Evolutionary conservation across 1,284 basidiomycete species (phyloP).

Genomic region (Ustilago nuda): DNA sequence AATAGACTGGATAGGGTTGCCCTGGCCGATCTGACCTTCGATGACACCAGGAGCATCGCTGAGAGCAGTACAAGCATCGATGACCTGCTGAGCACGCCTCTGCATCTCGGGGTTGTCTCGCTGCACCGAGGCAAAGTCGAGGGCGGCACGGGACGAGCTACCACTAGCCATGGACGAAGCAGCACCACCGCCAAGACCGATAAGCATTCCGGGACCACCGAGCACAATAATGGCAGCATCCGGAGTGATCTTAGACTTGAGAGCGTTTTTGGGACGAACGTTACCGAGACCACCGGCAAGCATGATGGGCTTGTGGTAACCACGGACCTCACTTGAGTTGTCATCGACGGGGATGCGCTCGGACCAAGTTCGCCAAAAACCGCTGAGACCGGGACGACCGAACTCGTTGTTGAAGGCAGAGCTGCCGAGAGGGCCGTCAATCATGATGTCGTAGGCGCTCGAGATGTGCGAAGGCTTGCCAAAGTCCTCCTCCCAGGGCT

Average conservation of each 20-base stretch:
- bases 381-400: constrained; percentile 82
- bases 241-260: constrained; percentile 63
- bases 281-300: constrained; percentile 96
- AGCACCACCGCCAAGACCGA: constrained; percentile 95
- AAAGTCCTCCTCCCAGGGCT: constrained; percentile 71
- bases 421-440: constrained; percentile 92
- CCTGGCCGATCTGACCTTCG: constrained; percentile 41
- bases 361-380: constrained; percentile 69
- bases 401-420: constrained; percentile 99
- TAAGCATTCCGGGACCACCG: constrained; percentile 96
- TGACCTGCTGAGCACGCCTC: constrained; percentile 94
- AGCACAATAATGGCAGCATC: constrained; percentile 79
- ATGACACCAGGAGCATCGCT: constrained; percentile 44
- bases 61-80: constrained; percentile 76
- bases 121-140: constrained; percentile 98
- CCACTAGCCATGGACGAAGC: constrained; percentile 84
- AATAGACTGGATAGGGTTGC: constrained; percentile 88
- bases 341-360: constrained; percentile 59
- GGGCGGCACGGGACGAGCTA: constrained; percentile 80
- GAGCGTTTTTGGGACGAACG: constrained; percentile 73
- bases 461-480: constrained; percentile 92
- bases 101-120: constrained; percentile 99
- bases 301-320: constrained; percentile 99
- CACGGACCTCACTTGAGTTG: constrained; percentile 76
- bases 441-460: constrained; percentile 94